These are phyloP conservation scores for Aspergillus sp. DNA, from an alignment of 2,329 filamentous ascomycete species.

Conservation along the genomic window DNA sequence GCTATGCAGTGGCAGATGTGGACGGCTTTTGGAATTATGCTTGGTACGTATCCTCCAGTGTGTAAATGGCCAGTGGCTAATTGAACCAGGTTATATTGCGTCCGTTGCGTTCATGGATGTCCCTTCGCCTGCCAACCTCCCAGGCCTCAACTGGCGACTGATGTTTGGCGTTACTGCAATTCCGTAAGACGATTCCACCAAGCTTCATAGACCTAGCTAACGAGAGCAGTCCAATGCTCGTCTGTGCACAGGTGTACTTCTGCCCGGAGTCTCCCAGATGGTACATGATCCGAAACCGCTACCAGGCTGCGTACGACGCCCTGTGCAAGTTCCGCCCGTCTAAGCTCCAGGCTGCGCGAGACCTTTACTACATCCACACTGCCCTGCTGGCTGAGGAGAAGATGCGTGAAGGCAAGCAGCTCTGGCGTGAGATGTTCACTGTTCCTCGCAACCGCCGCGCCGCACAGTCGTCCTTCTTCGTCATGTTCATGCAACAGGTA, in stretches of 20 bases:
- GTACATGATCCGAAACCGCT: constrained; percentile 50
- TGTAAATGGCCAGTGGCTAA: neutral
- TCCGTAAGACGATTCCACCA: constrained; percentile 29
- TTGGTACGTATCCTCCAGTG: constrained; percentile 23
- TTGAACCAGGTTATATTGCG: constrained; percentile 41
- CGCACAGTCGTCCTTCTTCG: constrained; percentile 56
- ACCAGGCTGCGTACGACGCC: constrained; percentile 49
- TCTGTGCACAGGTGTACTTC: constrained; percentile 62
- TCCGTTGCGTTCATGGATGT: constrained; percentile 47
- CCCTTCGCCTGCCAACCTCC: constrained; percentile 2
- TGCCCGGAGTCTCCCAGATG: constrained; percentile 59
- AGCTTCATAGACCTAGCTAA: neutral
- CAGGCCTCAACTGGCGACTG: constrained; percentile 63
- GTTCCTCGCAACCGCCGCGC: constrained; percentile 64
- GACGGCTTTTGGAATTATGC: constrained; percentile 48
- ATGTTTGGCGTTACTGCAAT: constrained; percentile 69
- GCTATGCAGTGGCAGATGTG: constrained; percentile 57
- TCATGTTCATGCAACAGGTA: constrained; percentile 65
- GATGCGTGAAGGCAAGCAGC: constrained; percentile 50
- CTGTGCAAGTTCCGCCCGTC: constrained; percentile 51
- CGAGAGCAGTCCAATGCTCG: constrained; percentile 41
- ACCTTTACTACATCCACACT: constrained; percentile 57
- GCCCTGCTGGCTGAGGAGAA: constrained; percentile 62
- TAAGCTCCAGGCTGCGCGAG: constrained; percentile 56
- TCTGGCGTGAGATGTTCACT: constrained; percentile 59